phyloP scores from a whole-genome alignment of 345 rosid genomes.

The Lepidium sativum region DNA sequence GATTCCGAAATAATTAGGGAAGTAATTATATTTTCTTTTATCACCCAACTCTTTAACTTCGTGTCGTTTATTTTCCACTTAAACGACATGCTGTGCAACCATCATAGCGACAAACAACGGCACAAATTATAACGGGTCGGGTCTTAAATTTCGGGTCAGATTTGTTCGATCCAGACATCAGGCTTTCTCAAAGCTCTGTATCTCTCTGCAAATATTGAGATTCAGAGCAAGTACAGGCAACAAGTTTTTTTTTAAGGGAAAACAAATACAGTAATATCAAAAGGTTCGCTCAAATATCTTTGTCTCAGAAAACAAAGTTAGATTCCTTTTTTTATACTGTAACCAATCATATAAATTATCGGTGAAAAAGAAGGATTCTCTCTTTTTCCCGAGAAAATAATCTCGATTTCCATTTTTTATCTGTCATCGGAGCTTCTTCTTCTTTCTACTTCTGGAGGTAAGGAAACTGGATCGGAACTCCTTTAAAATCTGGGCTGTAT shows the following conservation, averaged over 20 bases:
- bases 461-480: constrained; percentile 10
- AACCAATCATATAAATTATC: constrained; percentile 3
- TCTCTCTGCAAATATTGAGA: constrained; percentile 17
- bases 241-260: neutral
- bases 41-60: neutral
- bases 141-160: neutral
- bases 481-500: neutral
- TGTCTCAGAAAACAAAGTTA: neutral
- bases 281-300: neutral
- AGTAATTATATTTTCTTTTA: no score
- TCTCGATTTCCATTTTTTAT: neutral
- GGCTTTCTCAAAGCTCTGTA: constrained; percentile 10
- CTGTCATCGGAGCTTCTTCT: neutral
- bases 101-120: neutral
- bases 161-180: constrained; percentile 3
- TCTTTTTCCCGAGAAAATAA: neutral
- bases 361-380: neutral
- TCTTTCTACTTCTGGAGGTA: constrained; percentile 5
- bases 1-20: neutral
- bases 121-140: neutral
- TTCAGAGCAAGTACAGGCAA: neutral
- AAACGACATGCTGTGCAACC: neutral
- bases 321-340: neutral
- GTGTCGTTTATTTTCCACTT: neutral
- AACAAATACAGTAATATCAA: no score